These are phyloP conservation scores for Penicillium crystallinum DNA, from an alignment of 495 filamentous ascomycete species.

Conservation along the genomic window DNA sequence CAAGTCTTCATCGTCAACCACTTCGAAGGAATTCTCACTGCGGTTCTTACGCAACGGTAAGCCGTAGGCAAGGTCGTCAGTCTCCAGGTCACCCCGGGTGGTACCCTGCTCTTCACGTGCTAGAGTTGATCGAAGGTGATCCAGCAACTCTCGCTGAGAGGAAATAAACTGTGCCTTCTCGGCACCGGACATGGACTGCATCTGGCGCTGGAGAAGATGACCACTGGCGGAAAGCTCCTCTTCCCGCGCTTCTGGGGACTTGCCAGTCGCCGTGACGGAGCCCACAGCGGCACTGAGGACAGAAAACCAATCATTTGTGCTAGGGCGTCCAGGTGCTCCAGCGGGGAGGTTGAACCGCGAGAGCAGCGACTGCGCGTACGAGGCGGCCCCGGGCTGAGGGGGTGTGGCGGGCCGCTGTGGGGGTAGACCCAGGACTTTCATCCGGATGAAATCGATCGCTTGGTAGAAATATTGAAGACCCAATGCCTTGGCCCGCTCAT, in stretches of 20 bases:
- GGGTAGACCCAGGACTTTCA: conserved; percentile 65
- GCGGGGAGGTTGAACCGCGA: conserved; percentile 79
- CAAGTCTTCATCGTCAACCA: conserved; percentile 68
- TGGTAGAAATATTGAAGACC: conserved; percentile 79
- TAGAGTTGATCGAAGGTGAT: conserved; percentile 64
- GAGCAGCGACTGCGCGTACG: conserved; percentile 75
- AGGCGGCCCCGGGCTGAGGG: conserved; percentile 42
- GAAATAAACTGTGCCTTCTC: conserved; percentile 67
- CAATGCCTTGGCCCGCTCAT: conserved; percentile 72
- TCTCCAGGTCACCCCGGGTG: conserved; percentile 33
- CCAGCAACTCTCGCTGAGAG: conserved; percentile 67
- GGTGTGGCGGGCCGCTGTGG: conserved; percentile 49
- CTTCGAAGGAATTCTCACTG: conserved; percentile 77
- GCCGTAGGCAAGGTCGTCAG: conserved; percentile 43
- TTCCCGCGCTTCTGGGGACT: conserved; percentile 45
- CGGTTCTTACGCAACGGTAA: conserved; percentile 60
- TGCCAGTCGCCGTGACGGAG: conserved; percentile 37
- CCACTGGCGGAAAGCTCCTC: conserved; percentile 53
- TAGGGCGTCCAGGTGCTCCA: conserved; percentile 4
- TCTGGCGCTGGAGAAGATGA: conserved; percentile 60
- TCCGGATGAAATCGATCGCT: conserved; percentile 67
- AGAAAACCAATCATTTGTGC: conserved; percentile 61
- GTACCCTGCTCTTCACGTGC: conserved; percentile 62
- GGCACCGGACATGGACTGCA: conserved; percentile 48
- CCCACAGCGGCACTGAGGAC: conserved; percentile 61